These are phyloP conservation scores for Colletotrichum abscissum DNA, from an alignment of 2,329 filamentous ascomycete genomes.

Conservation along the genomic window DNA sequence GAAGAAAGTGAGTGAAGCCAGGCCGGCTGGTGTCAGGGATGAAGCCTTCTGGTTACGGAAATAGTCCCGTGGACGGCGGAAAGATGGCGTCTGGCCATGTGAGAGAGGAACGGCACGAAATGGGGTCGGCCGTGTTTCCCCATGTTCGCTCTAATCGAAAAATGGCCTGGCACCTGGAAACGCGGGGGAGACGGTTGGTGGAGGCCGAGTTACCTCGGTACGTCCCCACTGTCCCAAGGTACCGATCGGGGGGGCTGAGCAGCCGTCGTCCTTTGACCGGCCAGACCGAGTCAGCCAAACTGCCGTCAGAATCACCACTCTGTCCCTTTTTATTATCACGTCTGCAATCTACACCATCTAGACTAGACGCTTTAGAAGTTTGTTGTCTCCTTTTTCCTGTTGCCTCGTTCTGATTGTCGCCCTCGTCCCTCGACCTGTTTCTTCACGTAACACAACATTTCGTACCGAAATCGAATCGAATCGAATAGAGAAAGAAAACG, in stretches of 20 bases:
- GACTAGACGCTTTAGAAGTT: background rate
- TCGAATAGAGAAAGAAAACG: constrained; percentile 13
- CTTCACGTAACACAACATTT: background rate
- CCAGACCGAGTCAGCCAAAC: constrained; percentile 34
- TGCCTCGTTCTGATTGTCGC: background rate
- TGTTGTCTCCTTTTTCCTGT: constrained; percentile 12
- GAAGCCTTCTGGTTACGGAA: constrained; percentile 5
- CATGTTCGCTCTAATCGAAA: constrained; percentile 17
- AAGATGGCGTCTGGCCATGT: constrained; percentile 4
- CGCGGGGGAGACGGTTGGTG: constrained; percentile 28
- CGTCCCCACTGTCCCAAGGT: constrained; percentile 9
- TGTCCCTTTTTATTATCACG: background rate
- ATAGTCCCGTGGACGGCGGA: constrained; percentile 30
- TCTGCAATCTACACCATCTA: constrained; percentile 13
- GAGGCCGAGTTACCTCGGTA: constrained; percentile 36
- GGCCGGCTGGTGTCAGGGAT: background rate
- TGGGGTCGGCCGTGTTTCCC: background rate
- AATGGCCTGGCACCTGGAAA: constrained; percentile 22
- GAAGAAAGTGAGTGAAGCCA: background rate
- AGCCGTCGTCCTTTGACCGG: background rate
- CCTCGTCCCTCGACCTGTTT: background rate
- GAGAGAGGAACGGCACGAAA: background rate
- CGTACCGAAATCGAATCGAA: background rate
- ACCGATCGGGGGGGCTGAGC: constrained; percentile 25
- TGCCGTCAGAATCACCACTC: constrained; percentile 20